Evolutionary conservation across 2,329 filamentous ascomycete genomes (phyloP), one percentile per base, ranked within the genome.

Genomic region (Penicillium sp.): DNA sequence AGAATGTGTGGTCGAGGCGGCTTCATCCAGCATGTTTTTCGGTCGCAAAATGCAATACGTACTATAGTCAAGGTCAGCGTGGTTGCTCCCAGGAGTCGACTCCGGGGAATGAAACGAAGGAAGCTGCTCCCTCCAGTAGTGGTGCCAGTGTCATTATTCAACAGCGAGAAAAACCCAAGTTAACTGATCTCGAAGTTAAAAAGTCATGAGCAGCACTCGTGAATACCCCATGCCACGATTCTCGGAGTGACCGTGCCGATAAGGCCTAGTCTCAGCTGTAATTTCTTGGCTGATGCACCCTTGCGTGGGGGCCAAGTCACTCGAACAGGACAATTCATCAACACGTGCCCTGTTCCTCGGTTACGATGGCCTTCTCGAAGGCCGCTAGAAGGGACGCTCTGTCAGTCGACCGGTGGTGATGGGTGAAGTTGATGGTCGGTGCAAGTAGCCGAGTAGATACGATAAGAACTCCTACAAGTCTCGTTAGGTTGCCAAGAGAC

Each of bases 321-420:
- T 10, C 8, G n/a, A n/a, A 14, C 51, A 42, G 55, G 40, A 49
- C 46, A 52, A 33, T 25, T 28, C 30, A 51, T n/a, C 25, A 22
- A 55, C 57, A 45, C 22, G 48, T 51, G 49, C 49, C 37, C 37
- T 35, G 28, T 33, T 22, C 25, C 40, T 57, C 56, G 64, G 60
- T 57, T 52, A 62, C 10, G 45, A 22, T 55, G 58, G 42, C 35
- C 43, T 71, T 71, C 68, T 69, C 52, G 70, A 72, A 72, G 48
- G 57, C 33, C 66, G 62, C 68, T 71, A 71, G 70, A 72, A 71
- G 57, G 10, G 52, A 1, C 4, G 26, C 6, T 58, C 57, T 63
- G 56, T 59, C 26, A 38, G 30, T 8, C 28, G 6, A 14, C 14
- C 38, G 6, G 33, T 30, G 22, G 13, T 61, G 51, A 68, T 65